A percentile compares a stretch with the other conserved stretches of the same genome.
Conservation (phyloP, 306 rosid species). For the Erythrophleum fordii region DNA sequence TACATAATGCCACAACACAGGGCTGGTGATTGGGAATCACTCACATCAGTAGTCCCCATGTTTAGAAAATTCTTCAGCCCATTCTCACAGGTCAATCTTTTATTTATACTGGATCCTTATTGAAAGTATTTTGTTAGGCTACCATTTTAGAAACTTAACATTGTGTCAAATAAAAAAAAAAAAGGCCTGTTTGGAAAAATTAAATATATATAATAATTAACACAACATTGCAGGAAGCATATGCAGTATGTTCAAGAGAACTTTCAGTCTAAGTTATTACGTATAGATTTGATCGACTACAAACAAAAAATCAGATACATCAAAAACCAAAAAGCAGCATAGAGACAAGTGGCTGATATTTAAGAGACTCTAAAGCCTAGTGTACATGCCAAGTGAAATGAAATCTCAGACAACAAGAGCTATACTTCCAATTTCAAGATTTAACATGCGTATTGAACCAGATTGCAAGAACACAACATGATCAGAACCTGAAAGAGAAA, state of each 20-base stretch:
- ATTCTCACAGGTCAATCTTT: neutral
- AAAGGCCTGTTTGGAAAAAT: neutral
- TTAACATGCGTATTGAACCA: neutral
- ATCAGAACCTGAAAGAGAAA: neutral
- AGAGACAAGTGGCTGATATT: neutral
- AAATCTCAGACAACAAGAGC: neutral
- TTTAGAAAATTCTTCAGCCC: too few species aligned
- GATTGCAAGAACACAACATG: neutral
- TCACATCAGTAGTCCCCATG: neutral
- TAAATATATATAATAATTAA: neutral
- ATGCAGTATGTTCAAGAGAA: neutral
- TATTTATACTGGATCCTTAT: neutral
- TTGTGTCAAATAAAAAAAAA: neutral
- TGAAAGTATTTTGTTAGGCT: neutral
- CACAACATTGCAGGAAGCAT: neutral
- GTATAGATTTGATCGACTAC: neutral
- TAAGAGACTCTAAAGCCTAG: neutral
- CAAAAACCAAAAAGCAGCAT: neutral
- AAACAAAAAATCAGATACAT: neutral
- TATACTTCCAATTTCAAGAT: neutral
- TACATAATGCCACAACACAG: neutral
- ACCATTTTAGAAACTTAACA: neutral
- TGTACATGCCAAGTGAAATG: too few species aligned
- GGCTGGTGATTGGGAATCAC: neutral
- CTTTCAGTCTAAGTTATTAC: neutral